phyloP scores from a whole-genome alignment of 2,329 filamentous ascomycete species.

The Emergomyces africanus region DNA sequence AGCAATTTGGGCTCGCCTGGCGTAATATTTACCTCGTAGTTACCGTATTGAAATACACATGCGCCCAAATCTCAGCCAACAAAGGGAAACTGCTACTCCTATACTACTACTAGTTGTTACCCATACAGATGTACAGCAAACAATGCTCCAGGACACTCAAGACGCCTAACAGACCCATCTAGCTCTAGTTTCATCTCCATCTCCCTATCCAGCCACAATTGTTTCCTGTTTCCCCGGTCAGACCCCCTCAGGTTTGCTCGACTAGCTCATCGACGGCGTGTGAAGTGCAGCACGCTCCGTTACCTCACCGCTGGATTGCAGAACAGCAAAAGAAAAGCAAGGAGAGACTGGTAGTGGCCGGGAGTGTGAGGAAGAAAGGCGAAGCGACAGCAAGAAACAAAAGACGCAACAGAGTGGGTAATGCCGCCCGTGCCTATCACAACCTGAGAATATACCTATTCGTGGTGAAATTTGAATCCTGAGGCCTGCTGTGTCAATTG shows the following conservation, averaged over 20 bases:
- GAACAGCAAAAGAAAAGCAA: not conserved
- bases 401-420: not conserved
- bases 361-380: not conserved
- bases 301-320: not conserved
- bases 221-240: not conserved
- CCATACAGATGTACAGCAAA: no score
- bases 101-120: no score
- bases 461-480: not conserved
- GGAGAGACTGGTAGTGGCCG: not conserved
- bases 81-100: not conserved
- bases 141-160: not conserved
- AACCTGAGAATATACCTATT: not conserved
- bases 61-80: not conserved
- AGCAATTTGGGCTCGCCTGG: not conserved
- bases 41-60: constrained; percentile 1
- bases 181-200: not conserved
- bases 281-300: not conserved
- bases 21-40: not conserved
- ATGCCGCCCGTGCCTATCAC: not conserved
- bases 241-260: not conserved
- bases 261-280: not conserved
- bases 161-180: not conserved
- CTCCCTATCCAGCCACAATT: not conserved
- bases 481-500: not conserved
- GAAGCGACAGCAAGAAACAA: not conserved